A percentile compares a stretch with the other conserved stretches of the same genome.
These are phyloP conservation scores for Raphanus hybrid DNA, from an alignment of 441 rosid genomes.

Conservation along the genomic window DNA sequence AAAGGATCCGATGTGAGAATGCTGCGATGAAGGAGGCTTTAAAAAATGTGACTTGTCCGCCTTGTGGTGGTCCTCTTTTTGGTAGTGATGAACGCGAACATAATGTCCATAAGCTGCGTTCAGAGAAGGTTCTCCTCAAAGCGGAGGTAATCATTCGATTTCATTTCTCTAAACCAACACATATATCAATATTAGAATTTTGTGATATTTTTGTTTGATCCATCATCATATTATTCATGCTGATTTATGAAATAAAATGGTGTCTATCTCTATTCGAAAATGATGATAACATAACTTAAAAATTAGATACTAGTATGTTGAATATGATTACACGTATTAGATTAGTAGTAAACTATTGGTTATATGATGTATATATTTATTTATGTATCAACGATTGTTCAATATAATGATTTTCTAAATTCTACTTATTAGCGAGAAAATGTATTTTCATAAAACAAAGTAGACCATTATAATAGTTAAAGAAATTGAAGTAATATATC, in stretches of 20 bases:
- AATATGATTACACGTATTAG: not conserved
- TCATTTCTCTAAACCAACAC: not conserved
- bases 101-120: conserved; percentile 48
- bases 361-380: not conserved
- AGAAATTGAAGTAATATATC: not conserved
- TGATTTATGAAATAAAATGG: not conserved
- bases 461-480: not conserved
- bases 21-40: conserved; percentile 57
- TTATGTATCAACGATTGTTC: not conserved
- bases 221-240: not conserved
- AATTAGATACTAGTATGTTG: not conserved
- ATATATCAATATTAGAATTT: not conserved
- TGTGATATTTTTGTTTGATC: not conserved
- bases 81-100: conserved; percentile 54
- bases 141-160: conserved; percentile 44
- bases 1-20: conserved; percentile 57
- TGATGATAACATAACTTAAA: not conserved
- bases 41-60: conserved; percentile 57
- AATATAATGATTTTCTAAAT: not conserved
- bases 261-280: not conserved
- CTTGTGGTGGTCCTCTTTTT: conserved; percentile 77
- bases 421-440: not conserved
- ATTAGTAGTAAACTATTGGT: not conserved
- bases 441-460: not conserved
- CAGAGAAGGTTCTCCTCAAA: conserved; percentile 56